Conservation (phyloP, 805 yeast genomes). For the Hanseniaspora jakobsenii region DNA sequence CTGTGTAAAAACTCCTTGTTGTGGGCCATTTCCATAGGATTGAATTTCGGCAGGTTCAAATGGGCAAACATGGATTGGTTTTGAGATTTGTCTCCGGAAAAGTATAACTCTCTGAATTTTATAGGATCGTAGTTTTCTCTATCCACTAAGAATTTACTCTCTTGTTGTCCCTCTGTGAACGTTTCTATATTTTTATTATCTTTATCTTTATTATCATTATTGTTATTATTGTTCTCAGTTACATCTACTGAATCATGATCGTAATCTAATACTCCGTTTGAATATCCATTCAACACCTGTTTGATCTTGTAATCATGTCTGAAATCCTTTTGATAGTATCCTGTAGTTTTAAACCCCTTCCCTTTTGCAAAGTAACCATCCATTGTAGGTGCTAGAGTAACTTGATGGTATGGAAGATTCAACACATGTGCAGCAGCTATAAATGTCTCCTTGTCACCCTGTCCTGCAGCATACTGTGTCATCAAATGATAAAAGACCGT, state of each 20-base stretch:
- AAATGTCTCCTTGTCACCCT: constrained; percentile 72
- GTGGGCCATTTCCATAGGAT: constrained; percentile 25
- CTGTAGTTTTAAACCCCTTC: constrained; percentile 47
- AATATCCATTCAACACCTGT: too few relatives aligned
- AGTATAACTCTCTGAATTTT: constrained; percentile 11
- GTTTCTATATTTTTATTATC: too few relatives aligned
- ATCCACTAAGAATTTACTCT: neutral
- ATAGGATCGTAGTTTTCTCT: constrained; percentile 6
- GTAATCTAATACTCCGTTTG: too few relatives aligned
- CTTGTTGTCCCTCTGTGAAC: constrained; percentile 2
- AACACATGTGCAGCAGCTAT: constrained; percentile 49
- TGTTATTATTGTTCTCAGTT: too few relatives aligned
- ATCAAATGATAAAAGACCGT: constrained; percentile 53
- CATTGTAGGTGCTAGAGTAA: constrained; percentile 29
- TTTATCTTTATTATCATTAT: too few relatives aligned
- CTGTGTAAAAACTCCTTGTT: constrained; percentile 19
- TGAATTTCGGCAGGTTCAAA: constrained; percentile 31
- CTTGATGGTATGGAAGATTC: constrained; percentile 39
- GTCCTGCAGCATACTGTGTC: constrained; percentile 70
- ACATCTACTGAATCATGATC: too few relatives aligned
- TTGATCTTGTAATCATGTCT: constrained; percentile 37
- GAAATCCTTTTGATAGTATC: constrained; percentile 69
- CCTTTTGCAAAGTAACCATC: constrained; percentile 28
- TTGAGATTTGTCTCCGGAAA: constrained; percentile 12
- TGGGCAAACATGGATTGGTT: constrained; percentile 29